Evolutionary conservation across 257 asterid genomes (phyloP), one percentile per base, ranked within the genome.

Genomic region (Voacanga thouarsii): DNA sequence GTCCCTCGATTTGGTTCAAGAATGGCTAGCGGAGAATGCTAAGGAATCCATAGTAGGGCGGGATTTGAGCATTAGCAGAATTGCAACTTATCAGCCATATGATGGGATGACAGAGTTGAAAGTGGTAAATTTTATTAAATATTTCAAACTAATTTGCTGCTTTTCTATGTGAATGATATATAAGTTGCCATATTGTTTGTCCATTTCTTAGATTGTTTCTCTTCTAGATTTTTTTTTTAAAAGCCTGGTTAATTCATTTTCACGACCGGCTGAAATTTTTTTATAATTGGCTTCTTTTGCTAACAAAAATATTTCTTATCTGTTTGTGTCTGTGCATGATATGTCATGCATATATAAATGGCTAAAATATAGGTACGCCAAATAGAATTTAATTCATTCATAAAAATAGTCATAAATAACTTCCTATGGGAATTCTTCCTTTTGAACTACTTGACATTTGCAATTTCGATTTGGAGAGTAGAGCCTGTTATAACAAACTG

Each of bases 81-180:
- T 82, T 30, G 84, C 94, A 16, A 83, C 88, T 5, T 90, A 89
- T 84, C 90, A 86, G 83, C 90, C 92, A 45, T 89, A 82, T 78
- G 96, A 90, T 63, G 96, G 96, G 72, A 78, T 86, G 77, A 76
- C 64, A 86, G 96, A 85, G 72, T 79, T 87, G 86, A 90, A 90
- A 90, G 83, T 82, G 88, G 96, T 87, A 78, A 74, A 80, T 56
- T 28, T 56, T 66, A 68, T 41, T 44, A 33, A 16, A 18, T 68
- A 23, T 77, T 72, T 66, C 14, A 3, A 7, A 69, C 23, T 7
- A 47, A 28, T 39, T 69, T 33, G 24, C 16, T 64, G 7, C 64
- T 26, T 56, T 47, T 63, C 3, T 19, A 5, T 6, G 4, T 18
- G 24, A 15, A 50, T 23, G 15, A 24, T 66, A 21, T 18, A 51